phyloP scores from a whole-genome alignment of 306 rosid genomes.

The Lathyrus oleraceus region DNA sequence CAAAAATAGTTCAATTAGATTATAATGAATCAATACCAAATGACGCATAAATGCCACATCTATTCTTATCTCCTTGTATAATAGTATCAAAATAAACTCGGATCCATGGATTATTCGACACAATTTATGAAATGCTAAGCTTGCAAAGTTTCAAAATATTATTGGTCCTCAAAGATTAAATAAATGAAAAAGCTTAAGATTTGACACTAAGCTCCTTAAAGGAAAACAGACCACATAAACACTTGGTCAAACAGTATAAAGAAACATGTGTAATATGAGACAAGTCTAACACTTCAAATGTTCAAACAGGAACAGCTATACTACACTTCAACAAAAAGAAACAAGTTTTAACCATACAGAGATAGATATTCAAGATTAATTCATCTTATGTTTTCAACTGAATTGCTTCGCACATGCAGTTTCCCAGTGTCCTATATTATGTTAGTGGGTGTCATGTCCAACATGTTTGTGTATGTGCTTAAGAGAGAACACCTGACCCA shows the following conservation, averaged over 20 bases:
- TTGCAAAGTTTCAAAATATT: neutral
- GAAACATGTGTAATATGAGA: neutral
- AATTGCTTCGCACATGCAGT: neutral
- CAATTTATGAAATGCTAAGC: neutral
- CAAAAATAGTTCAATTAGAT: conserved; percentile 42
- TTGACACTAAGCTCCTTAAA: neutral
- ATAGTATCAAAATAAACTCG: neutral
- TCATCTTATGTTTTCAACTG: neutral
- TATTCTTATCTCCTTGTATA: neutral
- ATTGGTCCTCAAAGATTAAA: conserved; percentile 8
- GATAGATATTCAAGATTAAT: neutral
- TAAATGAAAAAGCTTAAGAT: neutral
- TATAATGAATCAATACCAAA: conserved; percentile 14
- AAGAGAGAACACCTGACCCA: neutral
- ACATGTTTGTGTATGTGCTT: neutral
- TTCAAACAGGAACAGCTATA: neutral
- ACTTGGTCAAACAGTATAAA: neutral
- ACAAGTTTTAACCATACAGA: neutral
- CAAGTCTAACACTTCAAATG: neutral
- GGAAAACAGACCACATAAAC: neutral
- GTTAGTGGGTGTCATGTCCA: neutral
- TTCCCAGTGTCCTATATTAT: neutral
- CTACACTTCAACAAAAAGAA: neutral
- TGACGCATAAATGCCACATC: neutral
- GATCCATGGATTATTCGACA: neutral